Conservation (phyloP, 768 basidiomycete genomes). For the Lactarius hengduanensis region DNA sequence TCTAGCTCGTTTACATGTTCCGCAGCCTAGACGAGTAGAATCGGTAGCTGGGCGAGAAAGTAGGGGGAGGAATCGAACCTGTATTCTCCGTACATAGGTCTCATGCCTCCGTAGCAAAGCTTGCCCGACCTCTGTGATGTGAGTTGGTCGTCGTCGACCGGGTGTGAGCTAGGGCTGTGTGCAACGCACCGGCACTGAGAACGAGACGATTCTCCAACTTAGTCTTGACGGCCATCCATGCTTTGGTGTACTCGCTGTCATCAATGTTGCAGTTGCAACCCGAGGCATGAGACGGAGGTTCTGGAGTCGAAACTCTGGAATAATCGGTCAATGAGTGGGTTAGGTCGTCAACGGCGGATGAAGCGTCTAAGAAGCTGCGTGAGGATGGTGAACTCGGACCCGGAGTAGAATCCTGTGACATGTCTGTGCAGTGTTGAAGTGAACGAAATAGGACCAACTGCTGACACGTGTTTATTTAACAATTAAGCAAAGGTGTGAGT, state of each 20-base stretch:
- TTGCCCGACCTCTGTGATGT: slow-evolving; percentile 80
- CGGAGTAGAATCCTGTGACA: slow-evolving; percentile 17
- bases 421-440: background rate
- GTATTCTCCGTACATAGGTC: slow-evolving; percentile 72
- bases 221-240: slow-evolving; percentile 64
- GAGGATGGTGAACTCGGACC: slow-evolving; percentile 34
- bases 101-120: slow-evolving; percentile 85
- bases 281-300: slow-evolving; percentile 46
- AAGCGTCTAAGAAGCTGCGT: slow-evolving; percentile 36
- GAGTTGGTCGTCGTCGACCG: slow-evolving; percentile 5
- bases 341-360: slow-evolving; percentile 70
- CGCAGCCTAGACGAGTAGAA: slow-evolving; percentile 14
- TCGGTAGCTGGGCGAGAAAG: background rate
- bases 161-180: background rate
- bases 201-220: slow-evolving; percentile 75
- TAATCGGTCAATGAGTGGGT: slow-evolving; percentile 70
- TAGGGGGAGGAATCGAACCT: slow-evolving; percentile 45
- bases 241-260: slow-evolving; percentile 61
- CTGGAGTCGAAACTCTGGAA: slow-evolving; percentile 73
- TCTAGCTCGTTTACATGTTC: slow-evolving; percentile 27
- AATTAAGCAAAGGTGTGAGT: slow-evolving; percentile 14
- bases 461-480: slow-evolving; percentile 20
- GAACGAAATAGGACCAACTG: background rate
- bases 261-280: slow-evolving; percentile 67
- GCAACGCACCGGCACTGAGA: slow-evolving; percentile 77